A percentile compares a stretch with the other conserved stretches of the same genome.
Conservation (phyloP, 306 rosid species). For the Neltuma alba region DNA sequence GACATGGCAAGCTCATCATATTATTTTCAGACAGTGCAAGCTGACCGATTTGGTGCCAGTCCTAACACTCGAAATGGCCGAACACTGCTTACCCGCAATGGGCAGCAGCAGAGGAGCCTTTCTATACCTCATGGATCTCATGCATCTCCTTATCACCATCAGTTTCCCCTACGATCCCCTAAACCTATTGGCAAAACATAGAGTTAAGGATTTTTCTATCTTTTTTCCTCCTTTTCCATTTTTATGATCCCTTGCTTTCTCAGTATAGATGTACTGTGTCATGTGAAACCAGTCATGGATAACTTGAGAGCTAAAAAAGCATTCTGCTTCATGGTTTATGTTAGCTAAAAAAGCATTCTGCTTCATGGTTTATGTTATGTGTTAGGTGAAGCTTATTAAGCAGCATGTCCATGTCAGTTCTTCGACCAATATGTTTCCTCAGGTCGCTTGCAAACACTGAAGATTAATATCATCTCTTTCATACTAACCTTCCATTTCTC, state of each 20-base stretch:
- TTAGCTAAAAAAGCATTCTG: slow-evolving; percentile 44
- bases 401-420: slow-evolving; percentile 28
- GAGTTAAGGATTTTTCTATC: slow-evolving; percentile 43
- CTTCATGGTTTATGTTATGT: slow-evolving; percentile 50
- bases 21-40: slow-evolving; percentile 84
- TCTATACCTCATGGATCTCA: slow-evolving; percentile 65
- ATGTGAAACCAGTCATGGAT: slow-evolving; percentile 48
- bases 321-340: slow-evolving; percentile 52
- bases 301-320: slow-evolving; percentile 43
- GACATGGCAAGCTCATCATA: slow-evolving; percentile 98
- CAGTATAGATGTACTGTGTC: slow-evolving; percentile 54
- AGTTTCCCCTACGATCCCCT: slow-evolving; percentile 77
- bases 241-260: slow-evolving; percentile 22
- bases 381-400: slow-evolving; percentile 38
- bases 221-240: slow-evolving; percentile 29
- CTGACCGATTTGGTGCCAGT: slow-evolving; percentile 69
- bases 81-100: slow-evolving; percentile 60
- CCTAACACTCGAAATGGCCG: slow-evolving; percentile 72
- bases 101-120: slow-evolving; percentile 75
- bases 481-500: slow-evolving; percentile 14
- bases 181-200: slow-evolving; percentile 76
- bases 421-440: slow-evolving; percentile 44
- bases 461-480: slow-evolving; percentile 37
- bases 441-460: slow-evolving; percentile 42
- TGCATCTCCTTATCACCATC: slow-evolving; percentile 93